Evolutionary conservation across 2,329 filamentous ascomycete genomes (phyloP).

Genomic region (Trichothecium roseum): DNA sequence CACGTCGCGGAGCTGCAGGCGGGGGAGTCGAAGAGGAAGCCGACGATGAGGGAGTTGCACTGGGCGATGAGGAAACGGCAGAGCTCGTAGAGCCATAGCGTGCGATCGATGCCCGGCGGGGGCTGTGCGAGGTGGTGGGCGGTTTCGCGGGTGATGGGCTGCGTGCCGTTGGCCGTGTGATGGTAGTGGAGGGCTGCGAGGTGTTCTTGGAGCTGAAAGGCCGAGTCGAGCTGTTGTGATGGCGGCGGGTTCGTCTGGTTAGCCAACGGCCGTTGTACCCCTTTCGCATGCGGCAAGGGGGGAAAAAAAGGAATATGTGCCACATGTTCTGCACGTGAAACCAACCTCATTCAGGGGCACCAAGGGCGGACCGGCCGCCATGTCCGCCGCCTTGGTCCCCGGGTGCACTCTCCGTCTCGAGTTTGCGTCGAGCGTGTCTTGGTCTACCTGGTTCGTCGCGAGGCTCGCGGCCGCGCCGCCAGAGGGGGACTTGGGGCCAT

Average conservation of each 20-base stretch:
- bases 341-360: conserved; percentile 74
- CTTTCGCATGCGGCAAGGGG: no score
- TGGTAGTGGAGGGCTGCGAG: conserved; percentile 84
- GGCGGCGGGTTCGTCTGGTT: not conserved
- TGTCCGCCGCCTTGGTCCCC: conserved; percentile 83
- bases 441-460: conserved; percentile 52
- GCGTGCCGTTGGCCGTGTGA: conserved; percentile 57
- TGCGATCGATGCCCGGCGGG: conserved; percentile 71
- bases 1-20: conserved; percentile 84
- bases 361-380: conserved; percentile 84
- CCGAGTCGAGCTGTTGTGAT: conserved; percentile 69
- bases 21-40: conserved; percentile 83
- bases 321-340: no score
- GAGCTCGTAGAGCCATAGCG: conserved; percentile 94
- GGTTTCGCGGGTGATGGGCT: conserved; percentile 65
- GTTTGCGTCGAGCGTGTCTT: conserved; percentile 57
- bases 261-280: not conserved
- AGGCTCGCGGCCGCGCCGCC: conserved; percentile 42
- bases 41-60: conserved; percentile 84
- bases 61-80: conserved; percentile 93
- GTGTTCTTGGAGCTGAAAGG: conserved; percentile 95
- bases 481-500: conserved; percentile 67
- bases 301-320: no score
- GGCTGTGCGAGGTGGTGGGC: conserved; percentile 69
- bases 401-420: conserved; percentile 79